Evolutionary conservation across 352 stramenopile species (phyloP).

Genomic region (Phytopythium oedochilum): DNA sequence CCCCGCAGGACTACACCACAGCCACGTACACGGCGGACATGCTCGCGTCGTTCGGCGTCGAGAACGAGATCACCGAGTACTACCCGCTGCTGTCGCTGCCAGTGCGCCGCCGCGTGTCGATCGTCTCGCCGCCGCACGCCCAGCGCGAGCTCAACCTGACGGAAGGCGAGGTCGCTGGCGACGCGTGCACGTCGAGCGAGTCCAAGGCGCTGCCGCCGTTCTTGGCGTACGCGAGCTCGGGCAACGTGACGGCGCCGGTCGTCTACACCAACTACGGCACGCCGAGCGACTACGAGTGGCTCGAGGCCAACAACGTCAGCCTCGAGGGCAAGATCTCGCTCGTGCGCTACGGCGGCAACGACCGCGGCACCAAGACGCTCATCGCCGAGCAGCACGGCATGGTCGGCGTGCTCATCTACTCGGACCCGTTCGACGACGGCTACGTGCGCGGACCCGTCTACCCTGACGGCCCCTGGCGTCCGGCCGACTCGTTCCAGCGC

Average conservation of each 20-base stretch:
- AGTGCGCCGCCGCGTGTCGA: slow-evolving; percentile 25
- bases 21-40: slow-evolving; percentile 40
- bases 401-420: slow-evolving; percentile 84
- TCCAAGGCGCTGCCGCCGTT: slow-evolving; percentile 65
- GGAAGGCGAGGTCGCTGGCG: slow-evolving; percentile 44
- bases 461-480: slow-evolving; percentile 69
- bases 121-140: slow-evolving; percentile 26
- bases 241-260: slow-evolving; percentile 48
- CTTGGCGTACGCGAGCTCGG: slow-evolving; percentile 69
- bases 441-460: slow-evolving; percentile 59
- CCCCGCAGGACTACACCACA: slow-evolving; percentile 44
- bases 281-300: slow-evolving; percentile 60
- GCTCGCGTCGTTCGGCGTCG: slow-evolving; percentile 51
- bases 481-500: slow-evolving; percentile 74
- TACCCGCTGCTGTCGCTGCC: slow-evolving; percentile 67
- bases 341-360: slow-evolving; percentile 47
- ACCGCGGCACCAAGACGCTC: slow-evolving; percentile 1
- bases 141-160: slow-evolving; percentile 48
- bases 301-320: slow-evolving; percentile 40
- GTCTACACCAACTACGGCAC: slow-evolving; percentile 87
- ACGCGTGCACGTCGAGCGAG: slow-evolving; percentile 49
- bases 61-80: slow-evolving; percentile 61
- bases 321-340: slow-evolving; percentile 62
- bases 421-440: slow-evolving; percentile 83
- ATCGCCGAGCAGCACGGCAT: slow-evolving; percentile 72